Conservation (phyloP, 2,329 filamentous ascomycete genomes). For the Verticillium klebahnii region DNA sequence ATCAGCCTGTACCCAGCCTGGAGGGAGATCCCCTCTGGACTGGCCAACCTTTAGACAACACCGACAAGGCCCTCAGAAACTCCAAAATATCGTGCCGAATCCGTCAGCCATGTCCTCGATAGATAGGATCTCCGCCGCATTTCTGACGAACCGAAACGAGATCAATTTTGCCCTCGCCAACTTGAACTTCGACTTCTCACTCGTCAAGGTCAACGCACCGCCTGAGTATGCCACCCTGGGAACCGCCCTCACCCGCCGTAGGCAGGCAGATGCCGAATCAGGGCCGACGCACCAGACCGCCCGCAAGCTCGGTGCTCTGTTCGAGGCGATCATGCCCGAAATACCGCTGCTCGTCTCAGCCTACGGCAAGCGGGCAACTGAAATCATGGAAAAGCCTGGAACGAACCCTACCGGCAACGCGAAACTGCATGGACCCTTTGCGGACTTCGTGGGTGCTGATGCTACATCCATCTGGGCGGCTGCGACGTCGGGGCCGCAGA, state of each 20-base stretch:
- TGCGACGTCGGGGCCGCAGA: conserved; percentile 19
- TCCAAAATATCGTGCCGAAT: no score
- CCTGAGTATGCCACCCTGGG: conserved; percentile 28
- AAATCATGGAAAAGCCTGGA: conserved; percentile 18
- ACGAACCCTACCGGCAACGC: conserved; percentile 1
- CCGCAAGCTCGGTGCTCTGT: conserved; percentile 32
- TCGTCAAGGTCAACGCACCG: conserved; percentile 34
- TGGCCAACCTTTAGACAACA: no score
- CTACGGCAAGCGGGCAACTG: conserved; percentile 26
- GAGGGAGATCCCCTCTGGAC: no score
- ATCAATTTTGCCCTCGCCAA: background rate
- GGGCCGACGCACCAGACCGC: conserved; percentile 31
- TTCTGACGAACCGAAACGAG: background rate
- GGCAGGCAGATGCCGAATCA: conserved; percentile 29
- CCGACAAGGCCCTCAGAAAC: no score
- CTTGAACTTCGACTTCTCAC: conserved; percentile 37
- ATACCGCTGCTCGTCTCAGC: conserved; percentile 26
- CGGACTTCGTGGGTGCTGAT: conserved; percentile 18
- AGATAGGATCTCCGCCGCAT: background rate
- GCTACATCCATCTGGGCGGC: conserved; percentile 16
- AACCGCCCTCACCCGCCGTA: conserved; percentile 18
- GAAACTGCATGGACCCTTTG: conserved; percentile 15
- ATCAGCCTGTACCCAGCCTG: no score
- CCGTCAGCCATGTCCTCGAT: background rate
- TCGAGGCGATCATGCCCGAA: conserved; percentile 24